Conservation (phyloP, 2,329 filamentous ascomycete genomes). For the Colletotrichum sp. region DNA sequence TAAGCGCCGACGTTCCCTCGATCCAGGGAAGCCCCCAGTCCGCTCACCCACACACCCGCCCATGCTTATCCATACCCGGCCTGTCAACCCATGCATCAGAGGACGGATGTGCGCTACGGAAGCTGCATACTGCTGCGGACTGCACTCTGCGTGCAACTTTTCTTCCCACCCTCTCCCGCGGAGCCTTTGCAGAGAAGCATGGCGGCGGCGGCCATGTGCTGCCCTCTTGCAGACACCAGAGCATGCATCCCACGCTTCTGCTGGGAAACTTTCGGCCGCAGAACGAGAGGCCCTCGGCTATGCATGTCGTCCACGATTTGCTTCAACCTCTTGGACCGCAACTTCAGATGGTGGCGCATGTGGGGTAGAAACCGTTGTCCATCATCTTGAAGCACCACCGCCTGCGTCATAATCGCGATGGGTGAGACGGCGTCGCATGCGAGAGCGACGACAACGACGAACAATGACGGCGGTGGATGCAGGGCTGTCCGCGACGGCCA, state of each 20-base stretch:
- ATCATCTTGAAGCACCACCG: not conserved
- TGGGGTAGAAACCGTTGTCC: not conserved
- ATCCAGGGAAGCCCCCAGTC: constrained; percentile 14
- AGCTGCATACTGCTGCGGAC: constrained; percentile 1
- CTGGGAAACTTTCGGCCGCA: constrained; percentile 31
- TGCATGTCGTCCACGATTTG: constrained; percentile 31
- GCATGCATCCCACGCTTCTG: constrained; percentile 23
- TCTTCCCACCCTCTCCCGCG: not conserved
- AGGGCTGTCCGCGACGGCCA: not conserved
- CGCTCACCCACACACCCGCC: constrained; percentile 16
- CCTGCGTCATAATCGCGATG: not conserved
- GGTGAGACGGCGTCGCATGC: not conserved
- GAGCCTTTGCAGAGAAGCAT: constrained; percentile 3
- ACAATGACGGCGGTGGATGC: not conserved
- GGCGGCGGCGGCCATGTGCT: constrained; percentile 2
- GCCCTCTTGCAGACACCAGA: constrained; percentile 7
- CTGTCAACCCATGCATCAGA: constrained; percentile 14
- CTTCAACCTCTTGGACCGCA: not conserved
- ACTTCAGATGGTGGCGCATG: constrained; percentile 20
- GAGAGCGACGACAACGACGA: not conserved
- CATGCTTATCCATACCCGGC: constrained; percentile 4
- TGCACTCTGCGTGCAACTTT: not conserved
- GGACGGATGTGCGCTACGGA: not conserved
- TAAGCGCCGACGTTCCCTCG: constrained; percentile 18
- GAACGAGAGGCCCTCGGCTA: constrained; percentile 42